Evolutionary conservation across 2,329 filamentous ascomycete species (phyloP), one percentile per base, ranked within the genome.

Genomic region (Fonsecaea pedrosoi): DNA sequence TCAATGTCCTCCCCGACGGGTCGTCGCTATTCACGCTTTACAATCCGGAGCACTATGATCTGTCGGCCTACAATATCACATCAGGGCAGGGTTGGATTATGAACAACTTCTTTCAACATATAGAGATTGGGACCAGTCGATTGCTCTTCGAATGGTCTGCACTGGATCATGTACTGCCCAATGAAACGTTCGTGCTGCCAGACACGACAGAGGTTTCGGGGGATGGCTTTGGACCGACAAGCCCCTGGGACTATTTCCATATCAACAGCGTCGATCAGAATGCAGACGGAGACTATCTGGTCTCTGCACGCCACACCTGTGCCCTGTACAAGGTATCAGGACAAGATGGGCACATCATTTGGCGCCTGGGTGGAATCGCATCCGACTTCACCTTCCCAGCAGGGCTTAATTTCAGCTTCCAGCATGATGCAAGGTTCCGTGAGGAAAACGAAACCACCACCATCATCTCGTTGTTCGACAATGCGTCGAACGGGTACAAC

Each of bases 71-170:
- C 30, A 48, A 57, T 21, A 54, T 70, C 48, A 65, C 53, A 12
- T 57, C 66, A 5, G 66, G 64, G 6, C 63, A 68, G 38, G 69
- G 69, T 13, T 70, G 69, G 69, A 42, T 70, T 34, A 57, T 59
- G 57, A 70, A 70, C 59, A 65, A 58, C 35, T 64, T 64, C 3
- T 85, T 85, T 68, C 83, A 85, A 72, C 82, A 85, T 71, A 75
- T 85, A 5, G 81, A 85, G 18, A 78, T 85, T 42, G 81, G 82
- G 59, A 84, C 81, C 5, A 84, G 84, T 1, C 77, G 82, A 53
- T 74, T 88, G 4, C 67, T 87, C 8, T 89, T 88, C 68, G 85
- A 88, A 71, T 88, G 86, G 86, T 81, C 80, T 45, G 84, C 83
- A 68, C 75, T 87, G 10, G 84, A 87, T 65, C 83, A 87, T 73